Evolutionary conservation across 176 grass and related monocot genomes (phyloP).

Genomic region (Phoenix roebelenii): DNA sequence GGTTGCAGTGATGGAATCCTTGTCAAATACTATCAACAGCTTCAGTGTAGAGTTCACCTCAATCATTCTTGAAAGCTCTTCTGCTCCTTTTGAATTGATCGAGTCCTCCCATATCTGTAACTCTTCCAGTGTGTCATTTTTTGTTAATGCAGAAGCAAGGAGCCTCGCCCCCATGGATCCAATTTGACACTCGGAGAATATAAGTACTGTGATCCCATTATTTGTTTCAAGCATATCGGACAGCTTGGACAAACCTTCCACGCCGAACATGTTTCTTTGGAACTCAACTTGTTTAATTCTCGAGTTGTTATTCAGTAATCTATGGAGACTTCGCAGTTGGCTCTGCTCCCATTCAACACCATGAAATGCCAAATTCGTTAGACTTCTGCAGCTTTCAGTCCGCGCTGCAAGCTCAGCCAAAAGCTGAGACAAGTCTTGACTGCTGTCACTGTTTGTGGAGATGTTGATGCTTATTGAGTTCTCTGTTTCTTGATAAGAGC

Average conservation of each 20-base stretch:
- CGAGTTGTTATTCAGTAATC: constrained; percentile 29
- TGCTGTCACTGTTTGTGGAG: constrained; percentile 23
- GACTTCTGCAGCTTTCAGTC: constrained; percentile 32
- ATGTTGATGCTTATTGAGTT: constrained; percentile 57
- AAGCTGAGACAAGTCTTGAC: constrained; percentile 36
- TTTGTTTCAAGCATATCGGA: constrained; percentile 59
- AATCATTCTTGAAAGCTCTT: constrained; percentile 85
- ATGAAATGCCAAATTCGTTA: constrained; percentile 59
- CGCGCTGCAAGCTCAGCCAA: constrained; percentile 39
- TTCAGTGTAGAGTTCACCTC: constrained; percentile 72
- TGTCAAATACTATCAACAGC: constrained; percentile 62
- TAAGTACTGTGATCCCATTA: constrained; percentile 42
- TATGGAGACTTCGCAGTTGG: constrained; percentile 36
- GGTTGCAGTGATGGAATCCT: constrained; percentile 48
- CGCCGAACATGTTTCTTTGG: constrained; percentile 53
- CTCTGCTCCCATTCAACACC: constrained; percentile 57
- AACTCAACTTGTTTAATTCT: constrained; percentile 71
- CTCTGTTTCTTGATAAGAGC: constrained; percentile 37
- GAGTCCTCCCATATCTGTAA: constrained; percentile 84
- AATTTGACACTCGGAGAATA: constrained; percentile 61
- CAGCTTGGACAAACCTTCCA: constrained; percentile 30
- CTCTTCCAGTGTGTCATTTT: constrained; percentile 65
- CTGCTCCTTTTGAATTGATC: constrained; percentile 62
- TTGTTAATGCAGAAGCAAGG: constrained; percentile 67
- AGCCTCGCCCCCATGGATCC: constrained; percentile 38